Evolutionary conservation across 257 asterid species (phyloP).

Genomic region (Solanum rostratum): DNA sequence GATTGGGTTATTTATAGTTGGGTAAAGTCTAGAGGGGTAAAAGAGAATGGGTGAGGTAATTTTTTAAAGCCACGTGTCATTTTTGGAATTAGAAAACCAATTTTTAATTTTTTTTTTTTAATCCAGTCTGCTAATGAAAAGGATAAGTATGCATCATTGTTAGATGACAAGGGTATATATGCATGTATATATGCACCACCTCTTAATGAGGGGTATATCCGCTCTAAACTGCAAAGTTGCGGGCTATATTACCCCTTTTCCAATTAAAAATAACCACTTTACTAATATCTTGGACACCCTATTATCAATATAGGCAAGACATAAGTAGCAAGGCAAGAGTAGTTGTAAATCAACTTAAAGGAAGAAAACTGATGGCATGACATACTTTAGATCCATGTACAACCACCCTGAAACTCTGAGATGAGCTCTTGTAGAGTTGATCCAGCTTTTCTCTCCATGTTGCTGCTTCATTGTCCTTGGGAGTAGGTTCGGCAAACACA

Average conservation of each 20-base stretch:
- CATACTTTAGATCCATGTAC: slow-evolving; percentile 95
- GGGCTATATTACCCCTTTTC: not conserved
- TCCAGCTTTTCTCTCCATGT: slow-evolving; percentile 98
- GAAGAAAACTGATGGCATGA: slow-evolving; percentile 7
- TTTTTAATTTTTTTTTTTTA: not conserved
- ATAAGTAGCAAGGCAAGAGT: not conserved
- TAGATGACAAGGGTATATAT: not conserved
- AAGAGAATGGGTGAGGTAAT: not conserved
- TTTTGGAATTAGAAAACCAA: not conserved
- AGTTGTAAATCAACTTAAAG: not conserved
- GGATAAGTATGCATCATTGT: not conserved
- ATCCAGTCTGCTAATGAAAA: not conserved
- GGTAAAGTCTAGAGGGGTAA: not conserved
- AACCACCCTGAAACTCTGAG: slow-evolving; percentile 94
- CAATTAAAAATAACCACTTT: not conserved
- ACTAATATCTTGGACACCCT: not conserved
- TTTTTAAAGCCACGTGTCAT: not conserved
- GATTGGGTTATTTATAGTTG: not conserved
- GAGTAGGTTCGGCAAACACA: slow-evolving; percentile 95
- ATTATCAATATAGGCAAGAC: not conserved
- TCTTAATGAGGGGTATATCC: not conserved
- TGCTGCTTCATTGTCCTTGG: slow-evolving; percentile 98
- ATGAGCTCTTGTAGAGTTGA: slow-evolving; percentile 96
- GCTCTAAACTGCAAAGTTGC: not conserved
- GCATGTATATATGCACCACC: not conserved